Percentiles rank a stretch among this genome's conserved stretches.
These are phyloP conservation scores for Scytalidium lignicola DNA, from an alignment of 2,329 filamentous ascomycete species.

Conservation along the genomic window DNA sequence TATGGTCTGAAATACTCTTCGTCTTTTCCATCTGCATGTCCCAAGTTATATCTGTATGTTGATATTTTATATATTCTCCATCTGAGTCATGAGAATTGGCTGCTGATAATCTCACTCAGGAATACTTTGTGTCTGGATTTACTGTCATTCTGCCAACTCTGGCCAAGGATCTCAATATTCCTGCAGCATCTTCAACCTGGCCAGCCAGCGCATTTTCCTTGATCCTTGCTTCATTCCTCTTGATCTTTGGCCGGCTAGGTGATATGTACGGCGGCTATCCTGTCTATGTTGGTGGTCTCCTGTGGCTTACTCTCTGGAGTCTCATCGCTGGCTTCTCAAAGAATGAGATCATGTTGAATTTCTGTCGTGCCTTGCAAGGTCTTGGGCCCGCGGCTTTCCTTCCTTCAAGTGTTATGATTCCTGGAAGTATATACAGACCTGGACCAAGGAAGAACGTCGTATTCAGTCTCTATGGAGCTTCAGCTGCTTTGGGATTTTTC, in stretches of 20 bases:
- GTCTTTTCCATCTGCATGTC: slow-evolving; percentile 55
- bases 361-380: slow-evolving; percentile 70
- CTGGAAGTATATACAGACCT: slow-evolving; percentile 60
- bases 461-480: slow-evolving; percentile 51
- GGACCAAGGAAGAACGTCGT: slow-evolving; percentile 65
- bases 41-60: slow-evolving; percentile 47
- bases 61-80: background rate
- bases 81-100: background rate
- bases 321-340: slow-evolving; percentile 65
- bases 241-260: slow-evolving; percentile 56
- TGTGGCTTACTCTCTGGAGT: slow-evolving; percentile 65
- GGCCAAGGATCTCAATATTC: slow-evolving; percentile 56
- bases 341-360: slow-evolving; percentile 64
- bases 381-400: slow-evolving; percentile 68
- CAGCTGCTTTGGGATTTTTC: slow-evolving; percentile 51
- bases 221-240: slow-evolving; percentile 50
- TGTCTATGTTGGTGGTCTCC: slow-evolving; percentile 54
- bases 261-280: slow-evolving; percentile 59
- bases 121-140: slow-evolving; percentile 71
- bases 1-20: slow-evolving; percentile 52
- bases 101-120: slow-evolving; percentile 29
- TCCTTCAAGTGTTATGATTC: slow-evolving; percentile 61
- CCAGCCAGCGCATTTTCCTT: slow-evolving; percentile 57
- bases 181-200: slow-evolving; percentile 56
- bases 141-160: slow-evolving; percentile 66